Conservation (phyloP, 1,284 basidiomycete genomes). For the Thecaphora frezii region DNA sequence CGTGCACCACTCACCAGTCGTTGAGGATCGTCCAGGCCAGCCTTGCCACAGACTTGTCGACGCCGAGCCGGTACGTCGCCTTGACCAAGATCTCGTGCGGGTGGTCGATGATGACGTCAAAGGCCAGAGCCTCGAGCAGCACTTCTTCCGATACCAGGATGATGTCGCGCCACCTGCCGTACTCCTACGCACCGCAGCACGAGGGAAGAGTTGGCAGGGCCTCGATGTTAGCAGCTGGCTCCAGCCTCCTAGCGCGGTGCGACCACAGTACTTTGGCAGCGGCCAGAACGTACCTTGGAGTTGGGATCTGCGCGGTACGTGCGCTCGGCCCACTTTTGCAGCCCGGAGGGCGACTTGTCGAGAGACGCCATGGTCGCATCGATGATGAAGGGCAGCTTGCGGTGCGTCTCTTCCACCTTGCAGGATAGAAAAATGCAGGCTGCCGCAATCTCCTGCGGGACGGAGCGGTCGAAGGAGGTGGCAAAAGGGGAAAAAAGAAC, state of each 20-base stretch:
- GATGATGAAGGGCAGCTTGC: constrained; percentile 81
- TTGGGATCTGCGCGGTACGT: constrained; percentile 33
- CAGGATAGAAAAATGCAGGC: constrained; percentile 87
- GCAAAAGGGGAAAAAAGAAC: not conserved
- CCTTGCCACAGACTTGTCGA: constrained; percentile 29
- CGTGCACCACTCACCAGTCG: constrained; percentile 32
- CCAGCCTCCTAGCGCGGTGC: no score
- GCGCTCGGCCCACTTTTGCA: constrained; percentile 47
- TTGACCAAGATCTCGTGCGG: constrained; percentile 65
- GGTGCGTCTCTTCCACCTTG: constrained; percentile 84
- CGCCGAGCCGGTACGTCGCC: constrained; percentile 37
- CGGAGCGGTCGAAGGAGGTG: not conserved
- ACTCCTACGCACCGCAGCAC: constrained; percentile 42
- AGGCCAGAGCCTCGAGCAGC: constrained; percentile 82
- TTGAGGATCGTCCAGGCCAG: constrained; percentile 48
- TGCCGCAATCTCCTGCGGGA: constrained; percentile 75
- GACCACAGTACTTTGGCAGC: no score
- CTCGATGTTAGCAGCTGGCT: not conserved
- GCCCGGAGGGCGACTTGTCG: constrained; percentile 63
- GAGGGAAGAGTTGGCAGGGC: not conserved
- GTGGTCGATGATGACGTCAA: constrained; percentile 81
- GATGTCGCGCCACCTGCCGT: constrained; percentile 66
- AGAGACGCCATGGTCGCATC: constrained; percentile 72
- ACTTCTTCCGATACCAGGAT: constrained; percentile 81
- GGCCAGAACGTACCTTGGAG: constrained; percentile 20